A percentile compares a stretch with the other conserved stretches of the same genome.
Evolutionary conservation across 1,284 basidiomycete genomes (phyloP).

Genomic region (Peniophora sp.): DNA sequence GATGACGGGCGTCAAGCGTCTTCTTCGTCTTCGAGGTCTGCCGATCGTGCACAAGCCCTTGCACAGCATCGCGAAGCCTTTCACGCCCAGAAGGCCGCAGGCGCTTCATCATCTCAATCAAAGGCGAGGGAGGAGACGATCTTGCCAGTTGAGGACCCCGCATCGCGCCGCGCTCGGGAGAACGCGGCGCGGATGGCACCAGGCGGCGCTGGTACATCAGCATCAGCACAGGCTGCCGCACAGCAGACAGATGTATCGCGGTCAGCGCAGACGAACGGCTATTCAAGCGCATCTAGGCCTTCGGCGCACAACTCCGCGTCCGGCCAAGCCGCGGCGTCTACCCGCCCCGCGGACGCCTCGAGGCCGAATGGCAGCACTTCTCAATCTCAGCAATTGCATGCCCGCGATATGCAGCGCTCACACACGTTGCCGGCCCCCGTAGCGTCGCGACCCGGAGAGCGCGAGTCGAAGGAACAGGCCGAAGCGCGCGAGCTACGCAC

Average conservation of each 20-base stretch:
- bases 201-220: background rate
- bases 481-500: slow-evolving; percentile 43
- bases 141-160: background rate
- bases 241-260: background rate
- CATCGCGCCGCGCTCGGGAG: background rate
- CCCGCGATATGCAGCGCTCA: slow-evolving; percentile 3
- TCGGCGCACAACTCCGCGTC: background rate
- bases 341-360: background rate
- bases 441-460: slow-evolving; percentile 11
- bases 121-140: background rate
- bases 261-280: background rate
- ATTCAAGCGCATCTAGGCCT: background rate
- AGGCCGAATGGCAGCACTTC: background rate
- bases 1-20: background rate
- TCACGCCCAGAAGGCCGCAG: background rate
- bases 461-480: slow-evolving; percentile 14
- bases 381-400: slow-evolving; percentile 1
- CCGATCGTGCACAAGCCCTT: background rate
- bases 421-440: slow-evolving; percentile 11
- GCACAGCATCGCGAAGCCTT: background rate
- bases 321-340: background rate
- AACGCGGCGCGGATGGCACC: background rate
- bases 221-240: background rate
- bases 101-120: background rate
- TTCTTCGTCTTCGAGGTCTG: background rate